A percentile compares a stretch with the other conserved stretches of the same genome.
Conservation (phyloP, 192 early-diverging fungal genomes). For the Haplosporangium gracile region DNA sequence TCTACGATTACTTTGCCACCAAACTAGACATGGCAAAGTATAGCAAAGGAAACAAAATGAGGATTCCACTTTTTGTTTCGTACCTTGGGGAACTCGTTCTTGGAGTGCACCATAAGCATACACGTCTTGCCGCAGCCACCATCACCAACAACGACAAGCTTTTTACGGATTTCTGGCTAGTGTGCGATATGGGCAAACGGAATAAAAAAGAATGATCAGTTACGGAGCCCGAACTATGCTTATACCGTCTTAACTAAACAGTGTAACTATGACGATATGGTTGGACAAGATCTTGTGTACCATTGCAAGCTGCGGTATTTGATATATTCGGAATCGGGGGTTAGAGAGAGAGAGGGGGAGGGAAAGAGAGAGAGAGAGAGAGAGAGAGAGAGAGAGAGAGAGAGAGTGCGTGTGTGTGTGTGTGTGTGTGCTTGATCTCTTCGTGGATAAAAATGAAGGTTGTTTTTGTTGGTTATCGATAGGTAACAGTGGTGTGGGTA, state of each 20-base stretch:
- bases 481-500: too few species aligned
- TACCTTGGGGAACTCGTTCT: slow-evolving; percentile 85
- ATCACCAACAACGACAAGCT: slow-evolving; percentile 87
- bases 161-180: slow-evolving; percentile 67
- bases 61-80: not conserved
- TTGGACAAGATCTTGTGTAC: not conserved
- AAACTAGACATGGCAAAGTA: not conserved
- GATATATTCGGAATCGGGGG: too few species aligned
- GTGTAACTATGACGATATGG: not conserved
- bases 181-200: not conserved
- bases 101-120: slow-evolving; percentile 80
- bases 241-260: too few species aligned
- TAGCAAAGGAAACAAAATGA: not conserved
- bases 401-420: too few species aligned
- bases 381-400: too few species aligned
- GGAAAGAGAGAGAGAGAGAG: too few species aligned
- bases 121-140: slow-evolving; percentile 87
- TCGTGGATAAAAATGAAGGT: too few species aligned
- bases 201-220: not conserved
- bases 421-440: too few species aligned
- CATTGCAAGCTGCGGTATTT: not conserved
- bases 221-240: not conserved
- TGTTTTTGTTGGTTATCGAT: too few species aligned
- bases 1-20: too few species aligned
- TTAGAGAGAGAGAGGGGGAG: too few species aligned